These are phyloP conservation scores for Groenewaldozyma salmanticensis DNA, from an alignment of 805 yeast species.

Conservation along the genomic window DNA sequence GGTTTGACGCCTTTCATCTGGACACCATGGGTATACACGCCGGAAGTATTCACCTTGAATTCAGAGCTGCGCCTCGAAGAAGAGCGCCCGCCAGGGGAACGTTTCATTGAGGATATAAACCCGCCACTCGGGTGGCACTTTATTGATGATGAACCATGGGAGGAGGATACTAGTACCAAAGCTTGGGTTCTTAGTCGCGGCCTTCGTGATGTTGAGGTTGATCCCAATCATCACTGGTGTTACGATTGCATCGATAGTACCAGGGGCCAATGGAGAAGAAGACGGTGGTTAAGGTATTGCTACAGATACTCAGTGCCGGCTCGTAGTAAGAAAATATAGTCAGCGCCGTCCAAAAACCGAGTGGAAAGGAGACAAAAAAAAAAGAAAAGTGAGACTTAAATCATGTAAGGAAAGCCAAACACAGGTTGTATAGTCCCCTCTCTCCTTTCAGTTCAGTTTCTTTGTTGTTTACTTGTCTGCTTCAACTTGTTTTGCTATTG, in stretches of 20 bases:
- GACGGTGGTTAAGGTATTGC: slow-evolving; percentile 30
- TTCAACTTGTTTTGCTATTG: no score
- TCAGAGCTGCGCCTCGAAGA: slow-evolving; percentile 38
- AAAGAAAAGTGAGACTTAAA: no score
- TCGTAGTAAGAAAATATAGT: slow-evolving; percentile 2
- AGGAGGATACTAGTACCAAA: slow-evolving; percentile 43
- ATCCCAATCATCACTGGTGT: slow-evolving; percentile 29
- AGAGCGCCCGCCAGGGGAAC: slow-evolving; percentile 58
- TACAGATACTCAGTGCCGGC: slow-evolving; percentile 17
- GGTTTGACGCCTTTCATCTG: slow-evolving; percentile 53
- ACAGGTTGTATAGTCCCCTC: no score
- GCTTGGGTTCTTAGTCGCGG: slow-evolving; percentile 45
- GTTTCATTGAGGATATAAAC: slow-evolving; percentile 40
- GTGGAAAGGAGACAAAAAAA: no score
- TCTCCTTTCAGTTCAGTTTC: no score
- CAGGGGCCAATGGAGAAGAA: slow-evolving; percentile 31
- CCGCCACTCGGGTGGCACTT: slow-evolving; percentile 75
- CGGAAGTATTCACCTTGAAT: slow-evolving; percentile 41
- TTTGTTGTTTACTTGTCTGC: no score
- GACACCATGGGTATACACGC: slow-evolving; percentile 50
- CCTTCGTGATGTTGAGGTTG: slow-evolving; percentile 22
- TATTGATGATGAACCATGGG: slow-evolving; percentile 53
- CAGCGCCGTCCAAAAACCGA: no score
- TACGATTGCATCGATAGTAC: slow-evolving; percentile 25
- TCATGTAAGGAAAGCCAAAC: no score